These are phyloP conservation scores for Ajuga chamaepitys DNA, from an alignment of 257 asterid genomes.

Conservation along the genomic window DNA sequence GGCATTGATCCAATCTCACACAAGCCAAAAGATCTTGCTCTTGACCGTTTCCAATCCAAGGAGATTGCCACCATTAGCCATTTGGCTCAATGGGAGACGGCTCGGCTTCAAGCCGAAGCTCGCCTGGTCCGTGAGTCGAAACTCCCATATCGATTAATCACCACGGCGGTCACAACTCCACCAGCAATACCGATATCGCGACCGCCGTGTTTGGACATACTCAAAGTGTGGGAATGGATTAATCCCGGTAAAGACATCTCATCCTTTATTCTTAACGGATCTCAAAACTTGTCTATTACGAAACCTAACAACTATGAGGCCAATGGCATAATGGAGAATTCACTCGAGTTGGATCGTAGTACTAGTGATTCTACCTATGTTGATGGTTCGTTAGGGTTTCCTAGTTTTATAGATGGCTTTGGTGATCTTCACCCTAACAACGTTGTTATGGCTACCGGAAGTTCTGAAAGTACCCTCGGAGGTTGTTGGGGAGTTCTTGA, in stretches of 20 bases:
- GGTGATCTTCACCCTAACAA: not conserved
- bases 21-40: not conserved
- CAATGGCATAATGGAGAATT: constrained; percentile 5
- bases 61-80: constrained; percentile 11
- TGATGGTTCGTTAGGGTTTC: not conserved
- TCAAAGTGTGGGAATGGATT: constrained; percentile 35
- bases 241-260: constrained; percentile 15
- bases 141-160: not conserved
- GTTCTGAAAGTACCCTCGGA: not conserved
- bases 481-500: not conserved
- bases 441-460: not conserved
- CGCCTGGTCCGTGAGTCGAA: not conserved
- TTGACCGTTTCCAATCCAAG: not conserved
- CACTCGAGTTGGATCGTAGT: not conserved
- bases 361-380: not conserved
- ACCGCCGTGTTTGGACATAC: constrained; percentile 30
- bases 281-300: not conserved
- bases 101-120: no score
- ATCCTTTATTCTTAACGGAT: constrained; percentile 2
- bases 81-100: constrained; percentile 19
- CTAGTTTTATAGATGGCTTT: not conserved
- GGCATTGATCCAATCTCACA: constrained; percentile 17
- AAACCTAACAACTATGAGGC: not conserved
- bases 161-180: not conserved
- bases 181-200: not conserved